Base-by-base conservation (phyloP, 2,329 filamentous ascomycete species). In the Ascochyta fabae region DNA sequence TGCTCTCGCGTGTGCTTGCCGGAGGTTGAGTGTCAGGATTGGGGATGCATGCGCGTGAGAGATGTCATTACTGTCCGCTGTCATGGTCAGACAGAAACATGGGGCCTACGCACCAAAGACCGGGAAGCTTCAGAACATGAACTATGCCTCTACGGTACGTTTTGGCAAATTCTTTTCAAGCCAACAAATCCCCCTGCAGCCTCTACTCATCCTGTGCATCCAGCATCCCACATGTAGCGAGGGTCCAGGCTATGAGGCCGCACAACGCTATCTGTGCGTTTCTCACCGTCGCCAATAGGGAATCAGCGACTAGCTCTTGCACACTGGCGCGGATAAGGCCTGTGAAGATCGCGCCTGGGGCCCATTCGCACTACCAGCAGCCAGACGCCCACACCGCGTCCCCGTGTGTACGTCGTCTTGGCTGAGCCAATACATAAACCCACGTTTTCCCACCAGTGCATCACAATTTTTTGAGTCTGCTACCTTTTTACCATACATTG, bases 381-480 rank as follows among this genome's bases (percentile, higher is more conserved):
- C 48, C 43, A 48, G 42, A 44, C 48, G 48, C 43, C 48, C 48
- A 46, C 53, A 41, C 26, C 39, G 48, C 43, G 42, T 43, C 53
- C 53, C 43, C 47, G 33, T 57, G 47, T 51, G 53, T 41, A 48
- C 48, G 38, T 41, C 48, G 49, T 59, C 66, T 69, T 69, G 64
- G 65, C 67, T 48, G 60, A 59, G 54, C 68, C 69, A 70, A 70
- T 72, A 71, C 68, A 66, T 71, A 65, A 62, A 59, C 51, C 63
- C 69, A 69, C 69, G 61, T 70, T 71, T 64, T 65, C 63, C 65
- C 62, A 56, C 62, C 52, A 49, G 41, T 61, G 60, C 56, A 42
- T 58, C 59, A 62, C 43, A 56, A 58, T 58, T 56, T 56, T 59
- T 49, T 56, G 56, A 51, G 52, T 52, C 52, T 31, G 45, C 41